phyloP scores from a whole-genome alignment of 1,284 basidiomycete species.

The Flammula alnicola region DNA sequence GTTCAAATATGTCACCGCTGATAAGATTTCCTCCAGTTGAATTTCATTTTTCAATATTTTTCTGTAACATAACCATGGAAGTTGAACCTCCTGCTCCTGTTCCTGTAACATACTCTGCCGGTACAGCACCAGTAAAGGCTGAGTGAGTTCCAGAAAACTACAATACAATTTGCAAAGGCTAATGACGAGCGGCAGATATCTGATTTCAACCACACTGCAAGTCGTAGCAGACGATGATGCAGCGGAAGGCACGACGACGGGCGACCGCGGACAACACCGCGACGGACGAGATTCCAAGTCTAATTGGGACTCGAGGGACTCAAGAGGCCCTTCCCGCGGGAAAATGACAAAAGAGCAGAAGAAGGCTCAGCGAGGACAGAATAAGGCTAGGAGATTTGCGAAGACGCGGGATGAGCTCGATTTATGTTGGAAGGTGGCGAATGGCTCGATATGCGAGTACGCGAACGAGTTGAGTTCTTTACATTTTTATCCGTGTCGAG shows the following conservation, averaged over 20 bases:
- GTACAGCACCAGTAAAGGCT: no score
- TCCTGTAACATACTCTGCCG: no score
- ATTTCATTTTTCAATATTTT: no score
- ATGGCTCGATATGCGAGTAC: constrained; percentile 66
- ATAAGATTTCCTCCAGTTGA: no score
- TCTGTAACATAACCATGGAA: no score
- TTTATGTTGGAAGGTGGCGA: constrained; percentile 75
- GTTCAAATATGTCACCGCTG: no score
- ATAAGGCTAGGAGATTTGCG: constrained; percentile 76
- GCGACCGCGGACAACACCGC: constrained; percentile 30
- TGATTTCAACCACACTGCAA: constrained; percentile 49
- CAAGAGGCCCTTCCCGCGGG: constrained; percentile 27
- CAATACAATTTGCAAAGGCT: no score
- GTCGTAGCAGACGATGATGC: constrained; percentile 71
- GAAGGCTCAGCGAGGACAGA: constrained; percentile 75
- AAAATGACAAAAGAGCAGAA: constrained; percentile 58
- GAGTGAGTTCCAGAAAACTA: no score
- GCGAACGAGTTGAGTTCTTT: constrained; percentile 57
- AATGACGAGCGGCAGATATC: no score
- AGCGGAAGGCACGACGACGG: constrained; percentile 67
- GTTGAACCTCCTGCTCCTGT: no score
- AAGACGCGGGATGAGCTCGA: constrained; percentile 77
- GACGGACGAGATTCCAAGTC: constrained; percentile 41
- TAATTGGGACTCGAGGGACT: constrained; percentile 26
- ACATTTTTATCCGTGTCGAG: neutral